phyloP scores from a whole-genome alignment of 1,284 basidiomycete genomes.

The Ganoderma resinaceum region DNA sequence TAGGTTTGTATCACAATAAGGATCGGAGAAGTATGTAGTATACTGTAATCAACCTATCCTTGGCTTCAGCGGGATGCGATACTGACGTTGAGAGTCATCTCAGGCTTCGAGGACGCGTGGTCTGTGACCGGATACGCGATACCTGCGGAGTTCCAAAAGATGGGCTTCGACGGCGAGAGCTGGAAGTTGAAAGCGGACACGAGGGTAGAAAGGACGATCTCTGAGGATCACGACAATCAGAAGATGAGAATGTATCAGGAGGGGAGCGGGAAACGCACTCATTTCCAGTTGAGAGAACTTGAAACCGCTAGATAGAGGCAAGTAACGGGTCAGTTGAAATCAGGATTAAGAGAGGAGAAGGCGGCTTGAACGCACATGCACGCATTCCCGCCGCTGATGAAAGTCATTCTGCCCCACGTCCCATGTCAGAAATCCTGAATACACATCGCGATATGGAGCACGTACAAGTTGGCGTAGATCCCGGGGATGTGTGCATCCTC shows the following conservation, averaged over 20 bases:
- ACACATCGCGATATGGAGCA: no score
- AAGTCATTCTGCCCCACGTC: constrained; percentile 39
- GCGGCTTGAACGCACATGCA: constrained; percentile 42
- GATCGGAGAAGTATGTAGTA: no score
- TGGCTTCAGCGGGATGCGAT: neutral
- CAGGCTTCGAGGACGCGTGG: constrained; percentile 23
- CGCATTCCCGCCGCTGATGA: constrained; percentile 39
- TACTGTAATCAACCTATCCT: no score
- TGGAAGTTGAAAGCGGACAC: constrained; percentile 20
- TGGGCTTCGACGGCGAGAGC: constrained; percentile 18
- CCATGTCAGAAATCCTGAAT: neutral
- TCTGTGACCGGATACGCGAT: constrained; percentile 29
- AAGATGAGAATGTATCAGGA: neutral
- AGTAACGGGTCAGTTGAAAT: neutral
- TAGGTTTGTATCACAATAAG: no score
- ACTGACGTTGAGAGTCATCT: constrained; percentile 25
- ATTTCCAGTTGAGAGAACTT: constrained; percentile 14
- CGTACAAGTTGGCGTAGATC: constrained; percentile 33
- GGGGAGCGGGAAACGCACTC: neutral
- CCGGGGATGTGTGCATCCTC: constrained; percentile 32
- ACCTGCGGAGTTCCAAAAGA: constrained; percentile 32
- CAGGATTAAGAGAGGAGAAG: neutral
- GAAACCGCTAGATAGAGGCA: neutral
- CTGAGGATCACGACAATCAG: constrained; percentile 5
- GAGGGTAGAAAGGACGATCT: constrained; percentile 22